Conservation (phyloP, 768 basidiomycete species). For the Dacryopinax primogenitus region DNA sequence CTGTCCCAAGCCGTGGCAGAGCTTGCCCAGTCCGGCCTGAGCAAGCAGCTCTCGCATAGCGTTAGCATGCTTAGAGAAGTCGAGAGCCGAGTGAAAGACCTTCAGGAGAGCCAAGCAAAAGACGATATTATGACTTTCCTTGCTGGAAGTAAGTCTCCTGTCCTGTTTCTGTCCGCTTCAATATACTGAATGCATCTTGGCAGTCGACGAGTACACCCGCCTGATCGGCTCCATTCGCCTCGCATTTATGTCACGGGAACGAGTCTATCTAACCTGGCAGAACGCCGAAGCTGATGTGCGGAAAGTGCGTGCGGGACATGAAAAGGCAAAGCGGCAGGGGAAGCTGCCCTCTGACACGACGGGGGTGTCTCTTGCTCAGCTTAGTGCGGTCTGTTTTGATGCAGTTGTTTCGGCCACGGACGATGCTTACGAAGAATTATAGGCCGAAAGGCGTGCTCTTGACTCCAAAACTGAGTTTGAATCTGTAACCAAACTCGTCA, state of each 20-base stretch:
- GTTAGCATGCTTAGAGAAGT: constrained; percentile 62
- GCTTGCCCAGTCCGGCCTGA: constrained; percentile 71
- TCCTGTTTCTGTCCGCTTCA: not conserved
- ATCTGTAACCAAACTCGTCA: constrained; percentile 72
- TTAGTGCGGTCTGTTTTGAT: constrained; percentile 49
- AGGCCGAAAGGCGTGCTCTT: constrained; percentile 76
- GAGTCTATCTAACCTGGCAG: constrained; percentile 72
- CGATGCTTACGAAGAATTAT: not conserved
- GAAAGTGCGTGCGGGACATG: constrained; percentile 62
- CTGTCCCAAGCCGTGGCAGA: constrained; percentile 50
- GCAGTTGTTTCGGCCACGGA: not conserved
- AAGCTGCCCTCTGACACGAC: constrained; percentile 55
- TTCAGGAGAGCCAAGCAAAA: constrained; percentile 60
- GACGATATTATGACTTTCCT: constrained; percentile 72
- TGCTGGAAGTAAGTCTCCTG: constrained; percentile 44
- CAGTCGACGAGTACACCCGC: constrained; percentile 85
- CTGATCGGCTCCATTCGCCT: constrained; percentile 75
- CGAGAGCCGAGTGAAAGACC: constrained; percentile 57
- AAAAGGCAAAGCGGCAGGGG: constrained; percentile 69
- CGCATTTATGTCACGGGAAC: constrained; percentile 77
- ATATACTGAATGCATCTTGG: not conserved
- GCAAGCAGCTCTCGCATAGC: constrained; percentile 54
- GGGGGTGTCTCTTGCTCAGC: constrained; percentile 58
- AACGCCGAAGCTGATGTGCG: constrained; percentile 59
- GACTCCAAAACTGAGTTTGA: constrained; percentile 85